Base-by-base conservation (phyloP, 257 asterid species). In the Orobanche coerulescens region DNA sequence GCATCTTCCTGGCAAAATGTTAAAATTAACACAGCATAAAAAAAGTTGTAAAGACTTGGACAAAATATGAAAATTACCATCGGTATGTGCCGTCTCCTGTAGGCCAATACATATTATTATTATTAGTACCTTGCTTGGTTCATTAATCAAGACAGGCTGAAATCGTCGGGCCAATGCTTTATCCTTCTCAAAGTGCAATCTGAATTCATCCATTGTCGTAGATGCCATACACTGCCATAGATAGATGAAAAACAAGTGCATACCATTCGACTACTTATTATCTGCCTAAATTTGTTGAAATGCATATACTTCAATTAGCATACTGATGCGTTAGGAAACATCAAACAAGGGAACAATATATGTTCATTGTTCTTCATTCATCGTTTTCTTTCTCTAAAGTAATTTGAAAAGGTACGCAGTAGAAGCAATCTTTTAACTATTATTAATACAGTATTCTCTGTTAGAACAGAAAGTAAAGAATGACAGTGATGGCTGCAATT, bases 131-230 rank as follows among this genome's bases (percentile, higher is more conserved):
- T 92, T 76, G 70, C 74, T 92, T 39, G 98, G 97, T 68, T 92
- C 98, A 74, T 77, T 73, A 62, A 92, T 67, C 58, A 81, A 67
- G 57, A 92, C 94, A 54, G 98, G 97, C 74, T 88, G 98, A 71
- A 92, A 92, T 65, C 98, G 82, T 47, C 97, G 74, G 23, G 97
- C 97, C 72, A 92, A 62, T 52, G 98, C 97, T 82, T 88, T 86
- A 73, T 92, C 98, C 73, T 80, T 86, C 72, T 92, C 98, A 71
- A 92, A 81, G 74, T 88, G 93, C 62, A 67, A 73, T 64, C 95
- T 81, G 71, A 78, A 92, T 73, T 92, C 98, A 75, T 88, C 95
- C 87, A 88, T 65, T 30, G 98, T 92, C 7, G 98, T 92, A 31
- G 97, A 86, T 67, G 98, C 98, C 73, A 92, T 84, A 75, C 97